Evolutionary conservation across 1,284 basidiomycete genomes (phyloP).

Genomic region (Trichosporon inkin): DNA sequence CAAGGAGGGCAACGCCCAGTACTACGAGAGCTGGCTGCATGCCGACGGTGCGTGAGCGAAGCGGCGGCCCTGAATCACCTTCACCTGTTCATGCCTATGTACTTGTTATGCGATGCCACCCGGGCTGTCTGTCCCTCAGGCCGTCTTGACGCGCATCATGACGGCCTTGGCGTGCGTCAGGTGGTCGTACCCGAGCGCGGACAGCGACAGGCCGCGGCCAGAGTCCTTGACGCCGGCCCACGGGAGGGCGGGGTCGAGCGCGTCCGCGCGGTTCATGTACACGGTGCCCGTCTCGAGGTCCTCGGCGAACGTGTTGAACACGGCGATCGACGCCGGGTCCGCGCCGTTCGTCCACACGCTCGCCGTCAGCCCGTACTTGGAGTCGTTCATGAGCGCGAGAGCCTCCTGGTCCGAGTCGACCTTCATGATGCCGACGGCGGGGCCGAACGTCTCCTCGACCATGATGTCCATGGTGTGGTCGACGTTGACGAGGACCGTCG

Average conservation of each 20-base stretch:
- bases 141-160: slow-evolving; percentile 24
- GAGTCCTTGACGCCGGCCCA: slow-evolving; percentile 95
- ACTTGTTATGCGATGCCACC: not conserved
- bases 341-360: slow-evolving; percentile 81
- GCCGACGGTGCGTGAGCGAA: not conserved
- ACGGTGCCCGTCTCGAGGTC: slow-evolving; percentile 82
- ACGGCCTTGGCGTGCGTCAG: slow-evolving; percentile 29
- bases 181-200: slow-evolving; percentile 60
- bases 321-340: slow-evolving; percentile 57
- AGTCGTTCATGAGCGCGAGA: slow-evolving; percentile 87
- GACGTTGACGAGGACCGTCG: slow-evolving; percentile 82
- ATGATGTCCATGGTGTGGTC: slow-evolving; percentile 88
- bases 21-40: slow-evolving; percentile 33
- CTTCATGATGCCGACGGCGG: slow-evolving; percentile 85
- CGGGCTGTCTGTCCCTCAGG: not conserved
- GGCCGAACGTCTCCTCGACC: slow-evolving; percentile 81
- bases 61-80: too few species aligned
- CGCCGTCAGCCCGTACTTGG: slow-evolving; percentile 87
- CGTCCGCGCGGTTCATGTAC: slow-evolving; percentile 87
- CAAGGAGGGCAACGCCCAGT: slow-evolving; percentile 21
- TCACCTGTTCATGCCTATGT: not conserved
- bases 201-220: slow-evolving; percentile 82
- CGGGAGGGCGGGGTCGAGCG: slow-evolving; percentile 80
- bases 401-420: slow-evolving; percentile 67
- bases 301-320: slow-evolving; percentile 67